A percentile compares a stretch with the other conserved stretches of the same genome.
Conservation (phyloP, 2,329 filamentous ascomycete genomes). For the Hypoxylon sp. region DNA sequence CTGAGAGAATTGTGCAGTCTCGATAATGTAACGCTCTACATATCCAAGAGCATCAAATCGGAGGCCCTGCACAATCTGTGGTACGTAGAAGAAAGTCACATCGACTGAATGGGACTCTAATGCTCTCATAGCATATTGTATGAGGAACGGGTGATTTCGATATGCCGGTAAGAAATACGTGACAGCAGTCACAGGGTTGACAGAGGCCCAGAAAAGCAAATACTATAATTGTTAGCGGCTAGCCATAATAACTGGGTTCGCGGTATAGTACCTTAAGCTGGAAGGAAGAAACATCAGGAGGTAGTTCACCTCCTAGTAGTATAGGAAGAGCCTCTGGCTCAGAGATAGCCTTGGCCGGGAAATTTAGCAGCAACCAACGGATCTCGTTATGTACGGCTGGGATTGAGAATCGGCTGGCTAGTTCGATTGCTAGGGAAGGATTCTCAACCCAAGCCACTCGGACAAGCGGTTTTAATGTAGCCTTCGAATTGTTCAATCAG, state of each 20-base stretch:
- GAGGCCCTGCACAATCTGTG: conserved; percentile 94
- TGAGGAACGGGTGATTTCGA: conserved; percentile 87
- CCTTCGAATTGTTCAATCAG: conserved; percentile 49
- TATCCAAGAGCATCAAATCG: conserved; percentile 94
- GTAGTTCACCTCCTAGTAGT: conserved; percentile 78
- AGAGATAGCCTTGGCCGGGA: conserved; percentile 81
- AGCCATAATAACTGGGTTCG: not conserved
- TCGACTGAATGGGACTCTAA: conserved; percentile 95
- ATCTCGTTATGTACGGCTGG: conserved; percentile 77
- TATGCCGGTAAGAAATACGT: conserved; percentile 94
- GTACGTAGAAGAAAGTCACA: conserved; percentile 98
- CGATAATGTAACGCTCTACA: conserved; percentile 93
- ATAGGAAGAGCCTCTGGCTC: conserved; percentile 86
- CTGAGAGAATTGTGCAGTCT: conserved; percentile 97
- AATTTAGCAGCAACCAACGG: conserved; percentile 80
- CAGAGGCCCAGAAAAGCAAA: conserved; percentile 88
- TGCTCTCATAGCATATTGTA: conserved; percentile 96
- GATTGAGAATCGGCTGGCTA: conserved; percentile 81
- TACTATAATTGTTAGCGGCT: conserved; percentile 65
- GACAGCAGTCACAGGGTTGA: conserved; percentile 91
- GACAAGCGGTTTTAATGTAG: conserved; percentile 69
- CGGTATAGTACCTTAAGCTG: conserved; percentile 76
- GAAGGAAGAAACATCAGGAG: conserved; percentile 79
- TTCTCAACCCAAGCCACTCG: conserved; percentile 87
- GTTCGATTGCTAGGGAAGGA: conserved; percentile 85